Conservation (phyloP, 257 asterid genomes). For the Solanum virginianum region DNA sequence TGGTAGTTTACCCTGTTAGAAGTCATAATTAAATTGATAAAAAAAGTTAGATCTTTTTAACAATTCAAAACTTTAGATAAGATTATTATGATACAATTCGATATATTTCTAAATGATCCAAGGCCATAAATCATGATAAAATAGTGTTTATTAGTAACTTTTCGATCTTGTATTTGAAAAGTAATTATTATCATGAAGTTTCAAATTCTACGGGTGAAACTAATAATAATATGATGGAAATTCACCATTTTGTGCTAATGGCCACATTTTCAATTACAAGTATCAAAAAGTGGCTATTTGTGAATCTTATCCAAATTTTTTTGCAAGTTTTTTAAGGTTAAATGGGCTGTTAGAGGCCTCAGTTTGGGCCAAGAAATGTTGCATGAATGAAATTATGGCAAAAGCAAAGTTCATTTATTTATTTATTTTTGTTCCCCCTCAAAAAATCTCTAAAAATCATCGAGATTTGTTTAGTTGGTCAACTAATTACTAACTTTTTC, state of each 20-base stretch:
- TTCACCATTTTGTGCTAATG: neutral
- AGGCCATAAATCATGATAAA: neutral
- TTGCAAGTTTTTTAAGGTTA: neutral
- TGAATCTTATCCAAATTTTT: neutral
- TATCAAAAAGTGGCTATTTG: neutral
- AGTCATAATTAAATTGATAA: neutral
- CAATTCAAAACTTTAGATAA: too few relatives aligned
- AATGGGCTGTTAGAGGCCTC: neutral
- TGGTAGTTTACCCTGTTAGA: neutral
- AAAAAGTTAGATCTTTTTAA: too few relatives aligned
- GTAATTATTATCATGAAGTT: neutral
- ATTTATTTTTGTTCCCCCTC: neutral
- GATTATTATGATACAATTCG: neutral
- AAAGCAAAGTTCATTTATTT: neutral
- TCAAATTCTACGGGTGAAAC: neutral
- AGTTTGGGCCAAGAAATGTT: neutral
- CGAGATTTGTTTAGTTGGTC: neutral
- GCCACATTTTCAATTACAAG: neutral
- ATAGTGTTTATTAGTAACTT: neutral
- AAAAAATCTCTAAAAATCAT: neutral
- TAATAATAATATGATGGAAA: neutral
- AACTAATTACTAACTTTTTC: neutral
- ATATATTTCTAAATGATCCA: neutral
- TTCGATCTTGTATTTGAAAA: neutral
- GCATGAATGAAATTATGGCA: neutral